Percentiles rank a stretch among this genome's conserved stretches.
These are phyloP conservation scores for Eucalyptus albens DNA, from an alignment of 345 rosid species.

Conservation along the genomic window DNA sequence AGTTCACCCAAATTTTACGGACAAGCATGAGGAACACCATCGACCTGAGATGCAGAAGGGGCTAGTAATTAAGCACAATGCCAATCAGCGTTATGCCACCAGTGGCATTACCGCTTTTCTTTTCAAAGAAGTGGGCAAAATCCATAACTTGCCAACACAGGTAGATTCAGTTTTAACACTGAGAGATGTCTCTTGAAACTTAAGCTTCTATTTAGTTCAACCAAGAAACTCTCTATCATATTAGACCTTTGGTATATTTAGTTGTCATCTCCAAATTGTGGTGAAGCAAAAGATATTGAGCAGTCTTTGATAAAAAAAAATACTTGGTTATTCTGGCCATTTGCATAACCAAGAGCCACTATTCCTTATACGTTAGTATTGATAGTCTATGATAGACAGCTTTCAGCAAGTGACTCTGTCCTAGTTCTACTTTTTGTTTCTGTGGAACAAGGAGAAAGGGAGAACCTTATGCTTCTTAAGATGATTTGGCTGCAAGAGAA, in stretches of 20 bases:
- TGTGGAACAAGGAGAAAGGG: background rate
- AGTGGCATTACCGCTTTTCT: conserved; percentile 87
- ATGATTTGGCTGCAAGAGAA: background rate
- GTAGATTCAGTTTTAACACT: conserved; percentile 7
- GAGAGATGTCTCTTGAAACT: background rate
- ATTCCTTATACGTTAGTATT: background rate
- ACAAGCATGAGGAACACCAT: conserved; percentile 89
- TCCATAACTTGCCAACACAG: conserved; percentile 81
- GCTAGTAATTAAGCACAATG: conserved; percentile 90
- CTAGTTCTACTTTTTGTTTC: background rate
- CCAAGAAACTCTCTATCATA: background rate
- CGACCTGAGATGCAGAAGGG: conserved; percentile 88
- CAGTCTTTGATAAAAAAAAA: background rate
- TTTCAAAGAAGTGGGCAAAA: conserved; percentile 78
- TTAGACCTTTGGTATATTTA: background rate
- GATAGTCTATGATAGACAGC: background rate
- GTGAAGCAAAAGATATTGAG: background rate
- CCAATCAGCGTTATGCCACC: conserved; percentile 93
- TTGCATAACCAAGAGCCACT: background rate
- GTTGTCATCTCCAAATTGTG: background rate
- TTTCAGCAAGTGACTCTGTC: background rate
- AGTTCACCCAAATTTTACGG: conserved; percentile 77
- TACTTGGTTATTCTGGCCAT: background rate
- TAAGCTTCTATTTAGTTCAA: background rate
- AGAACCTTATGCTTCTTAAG: background rate